These are phyloP conservation scores for Musa acuminata DNA, from an alignment of 176 grass and related monocot genomes.

Conservation along the genomic window DNA sequence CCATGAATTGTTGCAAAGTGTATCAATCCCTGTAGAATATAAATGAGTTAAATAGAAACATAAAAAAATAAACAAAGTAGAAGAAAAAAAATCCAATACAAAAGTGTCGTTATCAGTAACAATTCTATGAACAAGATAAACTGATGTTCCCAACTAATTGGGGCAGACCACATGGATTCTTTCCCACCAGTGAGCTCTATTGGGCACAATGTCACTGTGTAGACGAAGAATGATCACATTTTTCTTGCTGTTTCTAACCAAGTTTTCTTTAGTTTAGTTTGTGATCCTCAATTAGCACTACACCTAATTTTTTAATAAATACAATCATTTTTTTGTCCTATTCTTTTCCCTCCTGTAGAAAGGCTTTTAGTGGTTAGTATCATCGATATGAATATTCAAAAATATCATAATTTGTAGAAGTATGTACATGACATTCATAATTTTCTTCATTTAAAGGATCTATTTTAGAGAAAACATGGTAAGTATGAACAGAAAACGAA, in stretches of 20 bases:
- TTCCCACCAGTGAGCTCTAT: not conserved
- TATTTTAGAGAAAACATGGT: too few relatives aligned
- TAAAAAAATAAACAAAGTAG: not conserved
- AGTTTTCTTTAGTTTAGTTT: not conserved
- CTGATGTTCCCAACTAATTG: not conserved
- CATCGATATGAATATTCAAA: not conserved
- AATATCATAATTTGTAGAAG: not conserved
- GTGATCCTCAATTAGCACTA: not conserved
- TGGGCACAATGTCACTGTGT: not conserved
- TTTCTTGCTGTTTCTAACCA: not conserved
- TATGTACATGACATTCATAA: not conserved
- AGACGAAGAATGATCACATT: not conserved
- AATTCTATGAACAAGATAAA: not conserved
- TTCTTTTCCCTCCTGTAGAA: not conserved
- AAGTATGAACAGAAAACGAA: too few relatives aligned
- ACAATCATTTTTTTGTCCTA: not conserved
- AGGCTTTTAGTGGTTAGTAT: not conserved
- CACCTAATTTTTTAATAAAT: not conserved
- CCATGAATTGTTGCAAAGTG: constrained; percentile 71
- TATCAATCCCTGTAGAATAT: constrained; percentile 49
- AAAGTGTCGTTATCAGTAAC: not conserved
- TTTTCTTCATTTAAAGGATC: too few relatives aligned
- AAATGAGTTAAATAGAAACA: not conserved
- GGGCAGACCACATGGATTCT: not conserved
- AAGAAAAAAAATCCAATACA: not conserved